Base-by-base conservation (phyloP, 352 stramenopile species). In the Phytophthora cactorum region DNA sequence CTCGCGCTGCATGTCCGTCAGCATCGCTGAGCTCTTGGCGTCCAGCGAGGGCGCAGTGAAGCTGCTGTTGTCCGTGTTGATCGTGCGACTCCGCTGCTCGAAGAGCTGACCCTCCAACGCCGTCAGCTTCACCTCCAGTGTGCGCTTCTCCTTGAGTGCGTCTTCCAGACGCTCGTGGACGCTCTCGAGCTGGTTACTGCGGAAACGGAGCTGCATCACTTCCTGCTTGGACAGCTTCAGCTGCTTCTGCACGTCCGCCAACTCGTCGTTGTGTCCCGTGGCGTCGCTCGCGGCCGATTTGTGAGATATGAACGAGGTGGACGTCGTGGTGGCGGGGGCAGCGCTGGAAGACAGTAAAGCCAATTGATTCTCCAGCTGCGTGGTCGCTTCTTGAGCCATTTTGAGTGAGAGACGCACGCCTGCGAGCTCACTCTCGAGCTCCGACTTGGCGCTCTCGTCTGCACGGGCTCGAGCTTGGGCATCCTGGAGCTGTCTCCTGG, bases 171-270 rank as follows among this genome's bases (percentile, higher is more conserved):
- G 78, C 41, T 92, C 81, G 45, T 90, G 65, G 3, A 91, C 74
- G 43, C 77, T 88, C 41, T 91, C 86, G 11, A 91, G 72, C 60
- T 91, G 84, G 53, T 94, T 94, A 41, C 84, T 92, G 32, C 86
- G 86, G 72, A 91, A 94, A 0, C 84, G 86, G 17, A 94, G 79
- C 72, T 92, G 82, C 86, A 94, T 94, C 11, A 90, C 84, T 52
- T 94, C 86, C 46, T 94, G 86, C 32, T 88, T 85, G 5, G 86
- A 81, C 14, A 91, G 54, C 58, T 94, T 94, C 4, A 94, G 66
- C 62, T 92, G 82, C 74, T 94, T 94, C 14, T 72, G 77, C 10
- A 91, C 64, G 27, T 94, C 86, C 0, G 70, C 67, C 43, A 91
- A 41, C 31, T 91, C 82, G 2, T 84, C 72, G 41, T 43, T 72